These are phyloP conservation scores for Mucor lusitanicus DNA, from an alignment of 371 early-diverging fungal genomes.

Conservation along the genomic window DNA sequence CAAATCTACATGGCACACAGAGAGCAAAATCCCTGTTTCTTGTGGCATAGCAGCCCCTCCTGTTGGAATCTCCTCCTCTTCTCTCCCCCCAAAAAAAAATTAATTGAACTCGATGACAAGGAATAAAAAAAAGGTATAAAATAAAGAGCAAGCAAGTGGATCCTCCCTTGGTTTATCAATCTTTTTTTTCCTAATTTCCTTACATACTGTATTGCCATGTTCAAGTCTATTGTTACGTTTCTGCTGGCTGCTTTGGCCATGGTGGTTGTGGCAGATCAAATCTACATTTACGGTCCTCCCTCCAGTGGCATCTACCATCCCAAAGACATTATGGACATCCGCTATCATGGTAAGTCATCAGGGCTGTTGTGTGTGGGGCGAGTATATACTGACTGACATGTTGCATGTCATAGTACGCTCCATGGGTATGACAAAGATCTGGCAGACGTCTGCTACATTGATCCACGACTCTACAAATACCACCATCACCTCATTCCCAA, in stretches of 20 bases:
- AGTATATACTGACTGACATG: background rate
- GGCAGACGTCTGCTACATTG: slow-evolving; percentile 26
- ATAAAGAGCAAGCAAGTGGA: background rate
- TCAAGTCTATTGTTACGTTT: background rate
- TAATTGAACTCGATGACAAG: background rate
- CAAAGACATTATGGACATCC: slow-evolving; percentile 29
- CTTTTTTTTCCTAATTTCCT: background rate
- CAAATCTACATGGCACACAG: background rate
- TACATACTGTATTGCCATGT: background rate
- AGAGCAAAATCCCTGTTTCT: background rate
- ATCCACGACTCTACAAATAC: slow-evolving; percentile 8
- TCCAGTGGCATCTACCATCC: slow-evolving; percentile 12
- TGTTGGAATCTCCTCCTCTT: background rate
- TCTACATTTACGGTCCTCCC: slow-evolving; percentile 32
- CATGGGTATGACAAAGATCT: slow-evolving; percentile 42
- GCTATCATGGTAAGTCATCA: slow-evolving; percentile 29
- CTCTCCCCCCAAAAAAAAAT: background rate
- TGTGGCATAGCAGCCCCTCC: background rate
- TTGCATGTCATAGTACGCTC: slow-evolving; percentile 24
- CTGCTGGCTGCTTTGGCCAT: background rate
- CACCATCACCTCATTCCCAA: slow-evolving; percentile 21
- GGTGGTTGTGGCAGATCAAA: slow-evolving; percentile 25
- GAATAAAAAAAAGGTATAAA: background rate
- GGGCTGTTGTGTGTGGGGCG: background rate
- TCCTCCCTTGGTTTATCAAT: background rate